Evolutionary conservation across 1,284 basidiomycete genomes (phyloP), one percentile per base, ranked within the genome.

Genomic region (Leccinum griseonigrum): DNA sequence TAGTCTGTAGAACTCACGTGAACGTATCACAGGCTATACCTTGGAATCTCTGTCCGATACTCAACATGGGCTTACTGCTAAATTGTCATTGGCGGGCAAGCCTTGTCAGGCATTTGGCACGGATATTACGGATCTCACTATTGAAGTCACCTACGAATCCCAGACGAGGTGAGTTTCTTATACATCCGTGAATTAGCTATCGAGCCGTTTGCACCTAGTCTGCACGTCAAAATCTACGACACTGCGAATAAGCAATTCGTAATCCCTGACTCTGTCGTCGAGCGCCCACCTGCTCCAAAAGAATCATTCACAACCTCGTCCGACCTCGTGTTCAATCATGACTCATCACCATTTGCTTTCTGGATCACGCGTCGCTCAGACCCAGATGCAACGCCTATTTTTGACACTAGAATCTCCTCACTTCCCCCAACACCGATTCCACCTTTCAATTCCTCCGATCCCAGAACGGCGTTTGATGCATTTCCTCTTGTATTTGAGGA

Each of bases 181-280:
- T 52, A 36, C 40, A 34, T 29, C 28, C 40, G 13, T 31, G 3
- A 26, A 34, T 3, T 2, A 6, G 29, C 13, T 8, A 3, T 38
- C 38, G 3, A 62, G 54, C 60, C 13, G 3, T 48, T 53, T 51
- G 31, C 29, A 6, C 36, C 57, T 26, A 90, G 88, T 43, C 78
- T 95, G 8, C 91, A 88, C 61, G 90, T 94, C 28, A 87, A 92
- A 69, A 87, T 94, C 32, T 87, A 81, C 68, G 92, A 94, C 70
- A 83, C 83, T 1, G 81, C 77, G 2, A 76, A 85, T 43, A 69
- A 81, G 34, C 91, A 93, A 68, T 93, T 87, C 74, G 86, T 85
- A 11, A 81, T 93, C 18, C 90, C 89, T 0, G 74, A 83, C 16
- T 79, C 78, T 7, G 80, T 89, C 31, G 78, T 88, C 43, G 74